Evolutionary conservation across 768 basidiomycete species (phyloP).

Genomic region (Myochromella boudieri): DNA sequence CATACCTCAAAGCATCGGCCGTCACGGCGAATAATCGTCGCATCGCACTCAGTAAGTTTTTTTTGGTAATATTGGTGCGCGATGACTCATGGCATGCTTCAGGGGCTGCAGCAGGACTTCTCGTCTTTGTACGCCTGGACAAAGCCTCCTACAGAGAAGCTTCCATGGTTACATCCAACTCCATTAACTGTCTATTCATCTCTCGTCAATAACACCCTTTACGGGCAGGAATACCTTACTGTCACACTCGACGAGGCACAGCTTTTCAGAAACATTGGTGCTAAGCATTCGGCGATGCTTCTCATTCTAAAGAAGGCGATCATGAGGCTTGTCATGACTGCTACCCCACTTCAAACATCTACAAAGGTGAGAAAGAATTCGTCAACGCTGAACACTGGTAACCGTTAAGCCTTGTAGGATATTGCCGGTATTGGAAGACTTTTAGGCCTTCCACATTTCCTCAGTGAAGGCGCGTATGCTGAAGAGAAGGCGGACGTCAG

Average conservation of each 20-base stretch:
- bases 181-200: no score
- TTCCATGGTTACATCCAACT: slow-evolving; percentile 1
- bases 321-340: slow-evolving; percentile 22
- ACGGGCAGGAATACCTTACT: slow-evolving; percentile 12
- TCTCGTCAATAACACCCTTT: slow-evolving; percentile 21
- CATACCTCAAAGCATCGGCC: slow-evolving; percentile 4
- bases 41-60: slow-evolving; percentile 12
- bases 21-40: slow-evolving; percentile 7
- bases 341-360: slow-evolving; percentile 28
- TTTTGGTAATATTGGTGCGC: no score
- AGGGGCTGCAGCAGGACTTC: slow-evolving; percentile 1
- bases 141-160: neutral
- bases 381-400: neutral
- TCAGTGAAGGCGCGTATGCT: slow-evolving; percentile 10
- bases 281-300: slow-evolving; percentile 16
- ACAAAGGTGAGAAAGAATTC: slow-evolving; percentile 16
- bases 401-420: no score
- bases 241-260: slow-evolving; percentile 26
- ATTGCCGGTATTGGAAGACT: slow-evolving; percentile 24
- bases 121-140: neutral
- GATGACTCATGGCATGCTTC: no score
- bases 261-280: slow-evolving; percentile 17
- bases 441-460: slow-evolving; percentile 22
- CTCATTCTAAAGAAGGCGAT: slow-evolving; percentile 7
- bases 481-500: slow-evolving; percentile 21